Base-by-base conservation (phyloP, 2,329 filamentous ascomycete genomes). In the Microcyclosporella mali region DNA sequence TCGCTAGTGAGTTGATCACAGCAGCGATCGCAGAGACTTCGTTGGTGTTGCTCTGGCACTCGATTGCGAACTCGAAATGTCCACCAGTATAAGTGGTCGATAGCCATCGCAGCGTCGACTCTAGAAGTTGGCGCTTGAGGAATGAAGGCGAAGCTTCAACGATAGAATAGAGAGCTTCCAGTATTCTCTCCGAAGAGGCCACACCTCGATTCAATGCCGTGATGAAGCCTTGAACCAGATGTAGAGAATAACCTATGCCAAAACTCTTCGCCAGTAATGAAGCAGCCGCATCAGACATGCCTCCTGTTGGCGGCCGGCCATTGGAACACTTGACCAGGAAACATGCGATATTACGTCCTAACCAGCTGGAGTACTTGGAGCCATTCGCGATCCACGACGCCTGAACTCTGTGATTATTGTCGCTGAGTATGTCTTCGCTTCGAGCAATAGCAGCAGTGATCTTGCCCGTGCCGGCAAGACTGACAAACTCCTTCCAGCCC, bases 361-460 rank as follows among this genome's bases (percentile, higher is more conserved):
- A 64, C 88, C 88, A 95, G 21, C 66, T 65, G 10, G 78, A 75
- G 65, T 85, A 94, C 14, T 73, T 62, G 18, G 69, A 70, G 3
- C 83, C 82, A 50, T 81, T 74, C 0, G 78, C 72, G 27, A 86
- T 57, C 85, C 87, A 94, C 1, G 2, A 73, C 62, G 4, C 75
- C 75, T 64, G 81, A 8, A 27, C 14, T 8, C n/a, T 16, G 15
- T 17, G 18, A 19, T 25, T 25, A 25, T 38, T 30, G 15, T 15
- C 19, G 16, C 15, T 29, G 19, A 30, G 19, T 2, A 38, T 17
- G 7, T 34, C 66, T 40, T 78, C 70, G 4, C 80, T 81, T 62
- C 84, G 78, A 17, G 80, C 79, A 49, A 71, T 66, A 16, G 72
- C 65, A 1, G 78, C 74, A 1, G 83, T 53, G 4, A 85, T 56